Evolutionary conservation across 441 rosid species (phyloP), one percentile per base, ranked within the genome.

Genomic region (Populus hybrid): DNA sequence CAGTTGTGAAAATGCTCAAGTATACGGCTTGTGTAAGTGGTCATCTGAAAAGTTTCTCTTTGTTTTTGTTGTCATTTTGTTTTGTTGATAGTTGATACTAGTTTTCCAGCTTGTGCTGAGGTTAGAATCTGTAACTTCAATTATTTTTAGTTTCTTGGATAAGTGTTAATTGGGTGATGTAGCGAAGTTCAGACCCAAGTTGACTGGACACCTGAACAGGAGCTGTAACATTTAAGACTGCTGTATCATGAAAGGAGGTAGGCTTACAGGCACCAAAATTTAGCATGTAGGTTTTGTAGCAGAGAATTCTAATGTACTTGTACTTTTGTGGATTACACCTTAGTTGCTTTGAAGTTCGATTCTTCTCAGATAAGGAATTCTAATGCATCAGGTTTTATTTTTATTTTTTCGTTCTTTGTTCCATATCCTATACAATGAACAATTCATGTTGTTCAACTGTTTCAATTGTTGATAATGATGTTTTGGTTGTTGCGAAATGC

Each of bases 211-310:
- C 71, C 69, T 69, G 74, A 70, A 75, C 76, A 77, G 75, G 72
- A 79, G 79, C 72, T 86, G 82, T 83, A 87, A 71, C 82, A 12
- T 70, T 77, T 73, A 81, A 78, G 69, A 75, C 32, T 67, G 75
- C 77, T 50, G 72, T 83, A 76, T 81, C 82, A 73, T 69, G 75
- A 79, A 85, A 85, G 84, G 77, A 78, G 78, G 73, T 78, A 84
- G 87, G 84, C 69, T 78, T 71, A 81, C 77, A 82, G 83, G 68
- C 84, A 79, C 34, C 73, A 68, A 80, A 71, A 21, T 50, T 81
- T 75, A 74, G 70, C 66, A 67, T 81, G 84, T 87, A 82, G 86
- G 84, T 70, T 70, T 71, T 81, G 84, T 76, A 79, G 82, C 73
- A 28, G 63, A 74, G 77, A 68, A 81, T 81, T 83, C 84, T 83